These are phyloP conservation scores for Pilobolus umbonatus DNA, from an alignment of 192 early-diverging fungal genomes.

Conservation along the genomic window DNA sequence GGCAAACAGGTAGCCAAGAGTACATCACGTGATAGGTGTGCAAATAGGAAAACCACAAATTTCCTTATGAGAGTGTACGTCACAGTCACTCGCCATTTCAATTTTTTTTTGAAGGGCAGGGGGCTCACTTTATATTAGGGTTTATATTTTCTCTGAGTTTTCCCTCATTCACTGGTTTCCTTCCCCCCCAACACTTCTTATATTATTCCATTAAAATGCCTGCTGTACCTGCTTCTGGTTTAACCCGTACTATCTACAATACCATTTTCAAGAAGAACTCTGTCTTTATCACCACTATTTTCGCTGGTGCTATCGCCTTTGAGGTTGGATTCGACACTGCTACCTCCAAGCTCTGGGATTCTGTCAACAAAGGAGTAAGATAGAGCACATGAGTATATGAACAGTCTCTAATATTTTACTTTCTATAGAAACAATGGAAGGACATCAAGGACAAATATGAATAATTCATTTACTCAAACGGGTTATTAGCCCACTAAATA, in stretches of 20 bases:
- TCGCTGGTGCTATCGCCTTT: conserved; percentile 64
- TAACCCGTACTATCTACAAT: conserved; percentile 48
- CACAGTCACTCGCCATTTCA: no score
- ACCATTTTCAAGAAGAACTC: conserved; percentile 70
- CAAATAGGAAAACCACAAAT: no score
- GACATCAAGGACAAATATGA: conserved; percentile 70
- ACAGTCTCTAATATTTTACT: background rate
- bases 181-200: conserved; percentile 8
- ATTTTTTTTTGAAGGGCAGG: no score
- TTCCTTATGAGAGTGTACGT: no score
- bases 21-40: no score
- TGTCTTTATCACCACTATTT: conserved; percentile 61
- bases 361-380: conserved; percentile 74
- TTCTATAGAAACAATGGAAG: conserved; percentile 76
- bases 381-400: background rate
- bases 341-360: conserved; percentile 62
- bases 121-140: no score
- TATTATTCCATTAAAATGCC: conserved; percentile 14
- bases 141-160: no score
- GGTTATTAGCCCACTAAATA: no score
- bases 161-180: background rate
- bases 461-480: no score
- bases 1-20: no score
- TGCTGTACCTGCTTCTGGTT: conserved; percentile 17
- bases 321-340: conserved; percentile 67